Base-by-base conservation (phyloP, 345 rosid species). In the Tarenaya hassleriana region DNA sequence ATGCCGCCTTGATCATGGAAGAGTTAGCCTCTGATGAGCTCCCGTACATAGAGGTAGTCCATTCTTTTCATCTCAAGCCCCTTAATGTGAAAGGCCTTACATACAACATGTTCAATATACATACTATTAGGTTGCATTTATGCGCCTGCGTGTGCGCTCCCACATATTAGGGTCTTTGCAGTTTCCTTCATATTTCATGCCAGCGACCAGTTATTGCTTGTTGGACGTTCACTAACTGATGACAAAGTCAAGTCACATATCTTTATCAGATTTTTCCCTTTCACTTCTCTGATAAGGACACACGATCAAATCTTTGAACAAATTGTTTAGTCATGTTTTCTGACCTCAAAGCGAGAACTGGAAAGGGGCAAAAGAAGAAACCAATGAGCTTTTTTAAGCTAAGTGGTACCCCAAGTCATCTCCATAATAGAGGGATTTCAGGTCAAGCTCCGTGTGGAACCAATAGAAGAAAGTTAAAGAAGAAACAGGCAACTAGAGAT, bases 1-100 rank as follows among this genome's bases (percentile, higher is more conserved):
- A 91, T 44, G 98, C 98, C 57, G 89, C 98, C 61, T 15, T 91
- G 76, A 87, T 91, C 53, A 91, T 91, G 98, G 98, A 91, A 63
- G 96, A 91, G 60, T 58, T 85, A 62, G 86, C 82, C 59, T 89
- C 92, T 0, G 88, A 77, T 63, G 70, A 85, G 54, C 74, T 78
- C 16, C 81, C 81, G 70, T 91, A 82, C 69, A 84, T 91, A 47
- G 98, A 91, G 98, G 98, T 80, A 59, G 57, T 70, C 54, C 63
- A 34, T 60, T 10, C 38, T 49, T 66, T 19, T 35, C 1, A 41
- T 24, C 11, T 65, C 5, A 2, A 5, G 5, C 29, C 16, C 8
- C 18, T 21, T 56, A 12, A 13, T 42, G 18, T 41, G 17, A 50
- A 56, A 50, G 10, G 14, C 10, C 47, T 7, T 56, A 42, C 57